phyloP scores from a whole-genome alignment of 2,329 filamentous ascomycete genomes.

The Hirsutella minnesotensis region DNA sequence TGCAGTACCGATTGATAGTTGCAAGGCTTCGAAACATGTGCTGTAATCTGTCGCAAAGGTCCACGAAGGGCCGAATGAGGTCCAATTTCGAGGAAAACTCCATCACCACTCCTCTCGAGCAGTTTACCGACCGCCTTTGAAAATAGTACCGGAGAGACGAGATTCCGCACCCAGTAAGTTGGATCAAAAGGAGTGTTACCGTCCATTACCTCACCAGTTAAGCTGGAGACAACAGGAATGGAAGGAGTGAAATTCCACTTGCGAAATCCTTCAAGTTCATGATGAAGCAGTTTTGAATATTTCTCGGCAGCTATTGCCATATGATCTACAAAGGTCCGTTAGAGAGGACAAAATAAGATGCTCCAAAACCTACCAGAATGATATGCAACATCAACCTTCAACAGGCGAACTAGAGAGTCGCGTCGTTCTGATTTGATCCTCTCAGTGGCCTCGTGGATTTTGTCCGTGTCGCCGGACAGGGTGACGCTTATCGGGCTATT shows the following conservation, averaged over 20 bases:
- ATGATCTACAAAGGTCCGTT: no score
- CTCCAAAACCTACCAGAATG: no score
- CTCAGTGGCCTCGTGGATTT: constrained; percentile 6
- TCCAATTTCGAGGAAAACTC: constrained; percentile 10
- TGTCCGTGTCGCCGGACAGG: constrained; percentile 16
- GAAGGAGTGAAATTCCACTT: no score
- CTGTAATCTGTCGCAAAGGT: constrained; percentile 8
- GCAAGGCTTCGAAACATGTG: no score
- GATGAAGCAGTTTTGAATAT: no score
- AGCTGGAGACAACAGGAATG: no score
- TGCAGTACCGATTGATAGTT: constrained; percentile 5
- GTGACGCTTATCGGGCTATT: constrained; percentile 37
- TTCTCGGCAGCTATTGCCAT: no score
- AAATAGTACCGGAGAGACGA: constrained; percentile 8
- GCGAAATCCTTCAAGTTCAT: no score
- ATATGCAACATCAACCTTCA: constrained; percentile 33
- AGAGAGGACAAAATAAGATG: no score
- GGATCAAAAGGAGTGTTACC: no score
- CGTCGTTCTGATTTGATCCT: constrained; percentile 20
- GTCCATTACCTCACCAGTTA: no score
- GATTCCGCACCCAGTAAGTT: constrained; percentile 17
- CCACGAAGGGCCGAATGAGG: constrained; percentile 11
- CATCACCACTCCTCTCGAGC: no score
- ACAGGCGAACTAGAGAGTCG: constrained; percentile 25
- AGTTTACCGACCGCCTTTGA: constrained; percentile 6